Conservation (phyloP, 1,284 basidiomycete genomes). For the Pascua guehoae region DNA sequence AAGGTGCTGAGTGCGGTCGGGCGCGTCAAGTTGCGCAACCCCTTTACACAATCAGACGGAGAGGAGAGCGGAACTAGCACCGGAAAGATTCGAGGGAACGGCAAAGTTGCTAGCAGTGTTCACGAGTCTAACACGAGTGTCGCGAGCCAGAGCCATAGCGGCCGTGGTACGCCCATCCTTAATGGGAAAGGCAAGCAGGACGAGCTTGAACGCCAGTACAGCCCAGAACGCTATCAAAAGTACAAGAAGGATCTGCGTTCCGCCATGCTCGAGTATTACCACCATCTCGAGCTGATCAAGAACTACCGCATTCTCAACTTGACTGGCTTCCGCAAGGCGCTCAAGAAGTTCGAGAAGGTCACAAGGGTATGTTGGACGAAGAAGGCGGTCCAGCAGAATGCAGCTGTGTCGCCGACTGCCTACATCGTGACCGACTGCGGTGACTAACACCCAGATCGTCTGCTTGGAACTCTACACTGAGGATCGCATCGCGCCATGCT, state of each 20-base stretch:
- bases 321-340: conserved; percentile 81
- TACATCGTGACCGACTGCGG: conserved; percentile 10
- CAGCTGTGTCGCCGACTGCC: neutral
- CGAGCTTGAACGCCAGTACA: conserved; percentile 41
- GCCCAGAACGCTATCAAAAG: conserved; percentile 74
- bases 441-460: conserved; percentile 20
- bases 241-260: conserved; percentile 78
- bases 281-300: conserved; percentile 70
- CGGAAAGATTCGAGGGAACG: too few species aligned
- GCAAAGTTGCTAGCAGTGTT: neutral
- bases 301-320: conserved; percentile 84
- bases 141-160: neutral
- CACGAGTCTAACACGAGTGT: conserved; percentile 1
- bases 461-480: conserved; percentile 67
- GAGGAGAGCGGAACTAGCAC: too few species aligned
- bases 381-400: neutral
- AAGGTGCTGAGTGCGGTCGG: neutral
- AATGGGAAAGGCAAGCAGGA: conserved; percentile 2
- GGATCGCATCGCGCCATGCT: conserved; percentile 60
- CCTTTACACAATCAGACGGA: conserved; percentile 8
- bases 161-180: neutral
- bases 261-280: conserved; percentile 81
- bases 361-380: conserved; percentile 55
- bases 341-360: conserved; percentile 91
- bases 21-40: conserved; percentile 25